These are phyloP conservation scores for Mycoemilia scoparia DNA, from an alignment of 192 early-diverging fungal genomes.

Conservation along the genomic window DNA sequence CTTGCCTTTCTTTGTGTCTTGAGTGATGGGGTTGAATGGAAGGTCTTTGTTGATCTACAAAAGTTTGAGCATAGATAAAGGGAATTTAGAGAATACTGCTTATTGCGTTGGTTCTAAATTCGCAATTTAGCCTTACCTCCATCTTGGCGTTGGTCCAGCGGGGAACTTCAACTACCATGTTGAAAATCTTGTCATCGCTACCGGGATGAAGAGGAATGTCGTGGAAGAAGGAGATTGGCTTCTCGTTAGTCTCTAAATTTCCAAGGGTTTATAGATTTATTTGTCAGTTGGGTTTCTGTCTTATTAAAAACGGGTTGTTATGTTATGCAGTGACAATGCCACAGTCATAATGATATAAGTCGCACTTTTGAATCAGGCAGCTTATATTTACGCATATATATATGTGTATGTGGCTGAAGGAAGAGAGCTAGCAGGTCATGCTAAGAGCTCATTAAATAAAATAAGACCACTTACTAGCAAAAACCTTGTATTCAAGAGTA, in stretches of 20 bases:
- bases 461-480: constrained; percentile 55
- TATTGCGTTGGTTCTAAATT: not conserved
- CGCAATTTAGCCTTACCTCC: constrained; percentile 32
- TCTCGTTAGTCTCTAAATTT: constrained; percentile 65
- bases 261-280: no score
- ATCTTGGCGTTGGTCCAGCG: constrained; percentile 98
- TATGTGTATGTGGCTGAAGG: no score
- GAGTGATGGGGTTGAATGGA: constrained; percentile 94
- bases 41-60: constrained; percentile 86
- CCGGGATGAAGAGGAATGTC: constrained; percentile 95
- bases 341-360: no score
- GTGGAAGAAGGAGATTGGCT: constrained; percentile 86
- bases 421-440: no score
- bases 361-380: no score
- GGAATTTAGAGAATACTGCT: constrained; percentile 2
- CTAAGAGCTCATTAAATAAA: no score
- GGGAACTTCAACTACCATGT: constrained; percentile 98
- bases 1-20: constrained; percentile 98
- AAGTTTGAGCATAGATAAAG: not conserved
- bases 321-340: no score
- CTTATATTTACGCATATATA: no score
- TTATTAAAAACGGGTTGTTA: no score
- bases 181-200: constrained; percentile 75
- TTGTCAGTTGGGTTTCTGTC: no score
- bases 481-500: constrained; percentile 75